Evolutionary conservation across 495 filamentous ascomycete genomes (phyloP).

Genomic region (Tuber borchii): DNA sequence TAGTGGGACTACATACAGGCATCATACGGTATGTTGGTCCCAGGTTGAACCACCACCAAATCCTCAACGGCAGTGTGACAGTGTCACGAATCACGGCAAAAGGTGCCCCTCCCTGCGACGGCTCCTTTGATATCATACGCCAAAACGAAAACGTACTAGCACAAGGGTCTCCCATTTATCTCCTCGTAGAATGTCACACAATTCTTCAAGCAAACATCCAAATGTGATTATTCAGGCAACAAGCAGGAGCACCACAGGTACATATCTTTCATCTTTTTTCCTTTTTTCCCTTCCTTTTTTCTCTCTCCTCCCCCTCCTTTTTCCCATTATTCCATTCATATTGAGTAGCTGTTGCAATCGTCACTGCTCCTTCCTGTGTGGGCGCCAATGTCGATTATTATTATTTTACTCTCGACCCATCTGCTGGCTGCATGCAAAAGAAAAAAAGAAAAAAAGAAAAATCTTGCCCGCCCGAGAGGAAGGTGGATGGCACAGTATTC

Average conservation of each 20-base stretch:
- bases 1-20: background rate
- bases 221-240: background rate
- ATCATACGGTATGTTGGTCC: background rate
- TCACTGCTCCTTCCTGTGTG: background rate
- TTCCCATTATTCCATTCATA: background rate
- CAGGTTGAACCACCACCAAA: slow-evolving; percentile 20
- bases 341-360: background rate
- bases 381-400: background rate
- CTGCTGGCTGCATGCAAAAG: background rate
- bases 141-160: background rate
- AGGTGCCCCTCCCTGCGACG: slow-evolving; percentile 16
- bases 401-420: background rate
- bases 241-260: background rate
- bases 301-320: background rate
- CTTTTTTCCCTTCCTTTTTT: background rate
- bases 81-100: slow-evolving; percentile 36
- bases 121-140: background rate
- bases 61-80: slow-evolving; percentile 9
- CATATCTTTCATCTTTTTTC: background rate
- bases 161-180: background rate
- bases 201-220: background rate
- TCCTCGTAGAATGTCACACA: background rate
- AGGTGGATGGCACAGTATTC: background rate
- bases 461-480: background rate
- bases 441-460: background rate